phyloP scores from a whole-genome alignment of 1,139 yeast species.

The Kodamaea fungicola region DNA sequence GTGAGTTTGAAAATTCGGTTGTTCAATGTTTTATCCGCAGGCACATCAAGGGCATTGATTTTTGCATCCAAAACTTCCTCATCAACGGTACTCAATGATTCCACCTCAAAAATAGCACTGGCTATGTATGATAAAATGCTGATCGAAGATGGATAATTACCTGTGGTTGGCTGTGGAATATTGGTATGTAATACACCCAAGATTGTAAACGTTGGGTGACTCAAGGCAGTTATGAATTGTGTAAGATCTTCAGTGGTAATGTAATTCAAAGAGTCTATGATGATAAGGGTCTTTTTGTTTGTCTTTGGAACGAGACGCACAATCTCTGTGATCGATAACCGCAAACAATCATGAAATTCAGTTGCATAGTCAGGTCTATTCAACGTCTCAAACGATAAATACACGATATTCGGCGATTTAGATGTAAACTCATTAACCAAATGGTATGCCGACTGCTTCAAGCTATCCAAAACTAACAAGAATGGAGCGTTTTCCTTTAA shows the following conservation, averaged over 20 bases:
- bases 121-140: conserved; percentile 63
- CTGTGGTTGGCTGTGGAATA: conserved; percentile 28
- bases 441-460: conserved; percentile 61
- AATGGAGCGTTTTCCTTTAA: conserved; percentile 75
- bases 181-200: conserved; percentile 62
- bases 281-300: conserved; percentile 30
- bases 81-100: conserved; percentile 31
- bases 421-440: conserved; percentile 57
- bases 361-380: conserved; percentile 48
- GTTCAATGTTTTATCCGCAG: conserved; percentile 45
- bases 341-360: conserved; percentile 48
- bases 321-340: conserved; percentile 19
- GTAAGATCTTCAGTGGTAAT: conserved; percentile 47
- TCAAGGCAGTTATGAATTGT: conserved; percentile 50
- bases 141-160: conserved; percentile 50
- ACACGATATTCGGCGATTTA: conserved; percentile 38
- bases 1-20: conserved; percentile 41
- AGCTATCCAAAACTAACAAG: conserved; percentile 62
- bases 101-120: conserved; percentile 61
- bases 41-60: conserved; percentile 44
- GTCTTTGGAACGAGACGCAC: conserved; percentile 15
- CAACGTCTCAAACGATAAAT: conserved; percentile 62
- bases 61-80: conserved; percentile 43
- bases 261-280: conserved; percentile 71
- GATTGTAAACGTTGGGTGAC: conserved; percentile 52